Base-by-base conservation (phyloP, 2,329 filamentous ascomycete genomes). In the Cercospora nicotianae region DNA sequence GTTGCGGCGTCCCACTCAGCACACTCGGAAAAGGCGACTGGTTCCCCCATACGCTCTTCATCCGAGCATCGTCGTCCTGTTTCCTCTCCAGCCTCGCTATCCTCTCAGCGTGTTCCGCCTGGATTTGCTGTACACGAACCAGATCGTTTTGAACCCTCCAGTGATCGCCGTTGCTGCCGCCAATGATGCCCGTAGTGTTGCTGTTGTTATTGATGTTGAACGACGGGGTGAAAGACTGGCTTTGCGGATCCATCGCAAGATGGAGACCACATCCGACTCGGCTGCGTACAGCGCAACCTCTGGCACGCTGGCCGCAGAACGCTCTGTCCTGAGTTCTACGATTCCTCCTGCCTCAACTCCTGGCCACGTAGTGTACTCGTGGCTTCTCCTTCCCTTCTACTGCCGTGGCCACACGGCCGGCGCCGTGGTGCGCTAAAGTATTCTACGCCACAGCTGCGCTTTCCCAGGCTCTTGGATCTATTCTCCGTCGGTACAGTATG, bases 21-120 rank as follows among this genome's bases (percentile, higher is more conserved):
- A 93, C 88, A 72, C 90, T 90, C n/a, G 94, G 93, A 77, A 97
- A 97, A 16, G 94, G 94, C 65, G 94, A 96, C 59, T 85, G 82
- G 72, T 91, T 90, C 60, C 87, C 88, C 95, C 95, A 99, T 66
- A 96, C 91, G 69, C 91, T 96, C 80, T 94, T 96, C 79, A 89
- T 80, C 71, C 85, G 83, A 65, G 85, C 84, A 79, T 89, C 87
- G 72, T 89, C 87, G 72, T 89, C 87, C 67, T 86, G 85, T 69
- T 85, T 84, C 67, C 87, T 83, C 77, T 90, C 88, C 68, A 90
- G 78, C 67, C 86, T 83, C 66, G 85, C 81, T 69, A 90, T 82
- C 66, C 88, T 84, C 72, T 90, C 87, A 55, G 84, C 81, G 77
- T 90, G 87, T 70, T 89, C 87, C 62, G 83, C 81, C 76, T 90